Percentiles rank a stretch among this genome's conserved stretches.
Conservation (phyloP, 2,329 filamentous ascomycete genomes). For the Alternaria tenuissima region DNA sequence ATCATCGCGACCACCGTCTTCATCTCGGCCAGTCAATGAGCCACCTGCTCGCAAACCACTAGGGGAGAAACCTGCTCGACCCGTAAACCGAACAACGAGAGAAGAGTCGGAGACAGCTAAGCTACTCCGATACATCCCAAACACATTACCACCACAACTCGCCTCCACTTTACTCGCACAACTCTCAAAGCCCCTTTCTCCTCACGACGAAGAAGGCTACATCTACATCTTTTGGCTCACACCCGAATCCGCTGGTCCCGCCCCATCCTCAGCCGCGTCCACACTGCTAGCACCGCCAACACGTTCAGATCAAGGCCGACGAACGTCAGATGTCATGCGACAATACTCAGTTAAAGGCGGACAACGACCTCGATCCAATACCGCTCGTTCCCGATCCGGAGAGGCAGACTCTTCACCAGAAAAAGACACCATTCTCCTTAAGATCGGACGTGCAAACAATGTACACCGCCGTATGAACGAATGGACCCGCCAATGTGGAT, state of each 20-base stretch:
- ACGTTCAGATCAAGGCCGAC: conserved; percentile 33
- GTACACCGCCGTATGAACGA: conserved; percentile 91
- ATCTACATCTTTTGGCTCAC: conserved; percentile 99
- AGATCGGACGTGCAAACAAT: conserved; percentile 76
- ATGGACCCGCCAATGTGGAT: conserved; percentile 92
- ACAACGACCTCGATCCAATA: conserved; percentile 7
- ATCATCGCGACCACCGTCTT: conserved; percentile 10
- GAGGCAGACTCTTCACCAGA: conserved; percentile 5
- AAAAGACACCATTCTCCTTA: conserved; percentile 69
- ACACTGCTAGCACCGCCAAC: conserved; percentile 64
- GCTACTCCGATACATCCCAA: conserved; percentile 74
- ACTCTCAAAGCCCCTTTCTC: conserved; percentile 76
- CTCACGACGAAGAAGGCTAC: conserved; percentile 79
- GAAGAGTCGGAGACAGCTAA: conserved; percentile 48
- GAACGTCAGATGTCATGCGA: conserved; percentile 45
- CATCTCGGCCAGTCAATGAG: conserved; percentile 19
- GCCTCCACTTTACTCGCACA: conserved; percentile 77
- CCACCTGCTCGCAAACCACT: conserved; percentile 36
- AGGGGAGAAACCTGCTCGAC: conserved; percentile 31
- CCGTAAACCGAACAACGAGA: conserved; percentile 31
- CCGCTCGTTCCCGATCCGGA: conserved; percentile 1
- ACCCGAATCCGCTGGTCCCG: conserved; percentile 63
- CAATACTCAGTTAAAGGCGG: conserved; percentile 41
- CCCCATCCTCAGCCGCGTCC: conserved; percentile 58
- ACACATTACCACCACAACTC: conserved; percentile 70